Base-by-base conservation (phyloP, 495 filamentous ascomycete species). In the Hypoxylon trugodes region DNA sequence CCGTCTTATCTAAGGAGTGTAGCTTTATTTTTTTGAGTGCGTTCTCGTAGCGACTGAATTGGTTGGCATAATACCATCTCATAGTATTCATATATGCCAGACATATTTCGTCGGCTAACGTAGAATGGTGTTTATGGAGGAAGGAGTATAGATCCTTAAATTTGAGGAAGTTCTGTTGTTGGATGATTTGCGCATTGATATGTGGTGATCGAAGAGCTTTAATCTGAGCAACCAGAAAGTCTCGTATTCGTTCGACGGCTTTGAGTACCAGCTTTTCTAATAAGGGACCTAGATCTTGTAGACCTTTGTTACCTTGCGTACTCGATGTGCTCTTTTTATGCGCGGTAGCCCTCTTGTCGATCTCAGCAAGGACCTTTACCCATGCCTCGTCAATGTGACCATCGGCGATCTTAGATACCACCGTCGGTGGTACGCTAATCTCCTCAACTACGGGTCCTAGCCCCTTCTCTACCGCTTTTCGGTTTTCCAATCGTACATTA, bases 61-160 rank as follows among this genome's bases (percentile, higher is more conserved):
- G 88, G 57, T 89, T 94, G 33, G 87, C 77, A 69, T 98, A 98
- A 68, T 98, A 98, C 95, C 95, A 98, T 38, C 93, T 86, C 94
- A 98, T 97, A 6, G 95, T 98, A 76, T 97, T 96, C 75, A 96
- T 88, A 65, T 98, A 98, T 5, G 95, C 95, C 76, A 94, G 91
- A 15, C 86, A 86, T 63, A 98, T 96, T 69, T 97, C 90, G 30
- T 91, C 88, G 1, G 91, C 90, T 4, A 98, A 84, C 21, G 84
- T 78, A 1, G 87, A 78, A 65, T 98, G 92, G 54, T 91, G 89
- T 59, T 83, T 85, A 33, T 87, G 85, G 28, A 98, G 82, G 70
- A 97, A 98, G 22, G 83, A 81, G 75, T 88, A 98, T 1, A 97
- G 74, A 28, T 96, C 91, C 71, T 90, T 96, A 75, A 91, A 95